Conservation (phyloP, 2,329 filamentous ascomycete species). For the Hypoxylon sp. region DNA sequence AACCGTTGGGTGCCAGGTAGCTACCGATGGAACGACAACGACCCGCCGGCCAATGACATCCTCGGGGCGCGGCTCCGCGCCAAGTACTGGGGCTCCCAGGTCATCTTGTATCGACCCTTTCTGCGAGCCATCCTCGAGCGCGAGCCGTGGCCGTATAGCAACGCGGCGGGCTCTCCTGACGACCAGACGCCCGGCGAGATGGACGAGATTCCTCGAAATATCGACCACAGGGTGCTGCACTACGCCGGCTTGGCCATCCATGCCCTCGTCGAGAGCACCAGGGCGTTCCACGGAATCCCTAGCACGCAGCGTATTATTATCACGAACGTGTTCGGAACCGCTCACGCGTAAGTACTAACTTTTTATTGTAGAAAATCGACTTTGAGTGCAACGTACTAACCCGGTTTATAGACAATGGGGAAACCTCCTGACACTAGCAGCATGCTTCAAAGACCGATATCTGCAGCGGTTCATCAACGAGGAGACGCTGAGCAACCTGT, state of each 20-base stretch:
- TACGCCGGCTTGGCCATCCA: conserved; percentile 71
- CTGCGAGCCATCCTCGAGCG: conserved; percentile 63
- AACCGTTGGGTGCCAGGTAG: conserved; percentile 58
- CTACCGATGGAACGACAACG: conserved; percentile 69
- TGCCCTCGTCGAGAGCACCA: conserved; percentile 84
- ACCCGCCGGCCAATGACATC: conserved; percentile 78
- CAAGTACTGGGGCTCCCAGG: conserved; percentile 93
- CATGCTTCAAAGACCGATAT: conserved; percentile 74
- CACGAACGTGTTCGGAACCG: conserved; percentile 95
- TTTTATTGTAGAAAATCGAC: too few species aligned
- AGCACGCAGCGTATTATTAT: conserved; percentile 75
- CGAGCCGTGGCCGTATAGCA: conserved; percentile 21
- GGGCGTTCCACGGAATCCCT: conserved; percentile 75
- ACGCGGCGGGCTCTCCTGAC: conserved; percentile 28
- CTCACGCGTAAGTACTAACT: conserved; percentile 80
- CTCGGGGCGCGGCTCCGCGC: conserved; percentile 84
- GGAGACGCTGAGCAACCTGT: conserved; percentile 65
- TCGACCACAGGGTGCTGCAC: conserved; percentile 58
- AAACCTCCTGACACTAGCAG: conserved; percentile 89
- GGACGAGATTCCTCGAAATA: conserved; percentile 45
- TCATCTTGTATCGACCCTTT: conserved; percentile 88
- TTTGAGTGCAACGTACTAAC: too few species aligned
- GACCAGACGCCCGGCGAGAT: conserved; percentile 18
- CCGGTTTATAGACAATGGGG: conserved; percentile 83
- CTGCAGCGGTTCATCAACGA: conserved; percentile 67